A percentile compares a stretch with the other conserved stretches of the same genome.
phyloP scores from a whole-genome alignment of 192 early-diverging fungal species.

The Rhizophagus clarus region DNA sequence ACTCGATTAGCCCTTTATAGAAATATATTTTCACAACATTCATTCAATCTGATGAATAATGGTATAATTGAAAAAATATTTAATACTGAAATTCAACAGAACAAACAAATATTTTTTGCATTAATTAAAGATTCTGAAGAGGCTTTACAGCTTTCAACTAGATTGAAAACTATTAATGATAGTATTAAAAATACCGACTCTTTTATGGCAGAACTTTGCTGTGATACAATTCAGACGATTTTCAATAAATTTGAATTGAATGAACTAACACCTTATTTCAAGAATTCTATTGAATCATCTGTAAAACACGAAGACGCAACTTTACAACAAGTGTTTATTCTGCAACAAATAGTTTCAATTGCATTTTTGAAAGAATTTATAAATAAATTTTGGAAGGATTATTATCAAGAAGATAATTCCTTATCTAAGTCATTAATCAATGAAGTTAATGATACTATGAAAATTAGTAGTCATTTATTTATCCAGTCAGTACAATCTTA shows the following conservation, averaged over 20 bases:
- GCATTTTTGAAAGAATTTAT: no score
- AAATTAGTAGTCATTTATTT: neutral
- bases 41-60: neutral
- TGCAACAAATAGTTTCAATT: no score
- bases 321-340: no score
- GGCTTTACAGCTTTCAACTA: neutral
- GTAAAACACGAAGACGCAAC: no score
- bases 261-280: neutral
- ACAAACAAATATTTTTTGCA: neutral
- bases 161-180: neutral
- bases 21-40: neutral
- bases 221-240: neutral
- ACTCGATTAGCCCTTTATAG: neutral
- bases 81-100: neutral
- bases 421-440: no score
- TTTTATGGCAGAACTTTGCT: neutral
- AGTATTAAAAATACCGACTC: neutral
- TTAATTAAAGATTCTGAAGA: neutral
- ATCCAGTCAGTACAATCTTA: neutral
- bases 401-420: no score
- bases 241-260: neutral
- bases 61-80: neutral
- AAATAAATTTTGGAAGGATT: no score
- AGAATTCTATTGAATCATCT: neutral
- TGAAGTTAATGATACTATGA: neutral